These are phyloP conservation scores for Citrullus mucosospermus DNA, from an alignment of 306 rosid genomes.

Conservation along the genomic window DNA sequence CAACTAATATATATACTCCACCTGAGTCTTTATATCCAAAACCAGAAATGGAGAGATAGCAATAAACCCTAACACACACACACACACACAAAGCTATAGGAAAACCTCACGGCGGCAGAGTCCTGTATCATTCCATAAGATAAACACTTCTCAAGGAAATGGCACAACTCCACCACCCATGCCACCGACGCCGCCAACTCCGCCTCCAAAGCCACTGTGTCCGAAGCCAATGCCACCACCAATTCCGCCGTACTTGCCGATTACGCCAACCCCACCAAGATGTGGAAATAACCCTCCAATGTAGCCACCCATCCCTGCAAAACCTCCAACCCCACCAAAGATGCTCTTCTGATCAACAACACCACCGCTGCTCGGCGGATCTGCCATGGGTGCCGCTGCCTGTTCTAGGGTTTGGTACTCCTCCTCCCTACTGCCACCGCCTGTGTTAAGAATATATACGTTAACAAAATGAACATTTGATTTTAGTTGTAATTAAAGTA, in stretches of 20 bases:
- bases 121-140: neutral
- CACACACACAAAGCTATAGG: neutral
- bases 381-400: constrained; percentile 28
- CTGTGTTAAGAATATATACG: neutral
- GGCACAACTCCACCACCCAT: constrained; percentile 3
- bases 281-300: constrained; percentile 25
- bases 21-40: too few species aligned
- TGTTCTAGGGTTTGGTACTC: constrained; percentile 14
- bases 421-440: neutral
- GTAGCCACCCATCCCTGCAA: constrained; percentile 30
- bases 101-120: neutral
- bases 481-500: neutral
- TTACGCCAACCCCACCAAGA: constrained; percentile 15
- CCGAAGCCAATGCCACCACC: constrained; percentile 7
- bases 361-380: neutral
- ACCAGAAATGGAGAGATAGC: neutral
- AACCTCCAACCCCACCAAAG: constrained; percentile 50
- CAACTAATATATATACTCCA: too few species aligned
- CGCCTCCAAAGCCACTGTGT: constrained; percentile 2
- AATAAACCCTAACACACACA: neutral
- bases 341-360: constrained; percentile 40
- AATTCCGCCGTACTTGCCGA: constrained; percentile 10
- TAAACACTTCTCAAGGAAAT: neutral
- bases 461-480: neutral
- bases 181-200: constrained; percentile 11